A percentile compares a stretch with the other conserved stretches of the same genome.
phyloP scores from a whole-genome alignment of 2,329 filamentous ascomycete species.

The Arachnomyces sp. region DNA sequence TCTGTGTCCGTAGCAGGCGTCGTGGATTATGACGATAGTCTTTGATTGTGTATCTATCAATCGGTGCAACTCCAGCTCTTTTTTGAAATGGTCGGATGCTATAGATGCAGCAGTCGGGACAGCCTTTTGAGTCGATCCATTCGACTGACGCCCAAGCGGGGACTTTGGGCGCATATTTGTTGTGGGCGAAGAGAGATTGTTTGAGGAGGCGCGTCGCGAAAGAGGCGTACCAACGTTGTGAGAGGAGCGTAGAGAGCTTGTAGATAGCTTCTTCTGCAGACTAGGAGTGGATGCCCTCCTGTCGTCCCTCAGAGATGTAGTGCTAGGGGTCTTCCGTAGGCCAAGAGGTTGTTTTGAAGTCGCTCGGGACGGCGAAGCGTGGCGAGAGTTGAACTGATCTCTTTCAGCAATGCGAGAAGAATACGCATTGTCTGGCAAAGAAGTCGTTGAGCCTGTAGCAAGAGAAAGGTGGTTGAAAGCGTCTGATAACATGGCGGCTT shows the following conservation, averaged over 20 bases:
- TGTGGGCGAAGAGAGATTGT: constrained; percentile 17
- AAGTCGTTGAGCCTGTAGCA: constrained; percentile 2
- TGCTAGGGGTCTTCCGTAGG: constrained; percentile 26
- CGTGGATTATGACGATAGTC: constrained; percentile 79
- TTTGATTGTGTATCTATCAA: constrained; percentile 38
- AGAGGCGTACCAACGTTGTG: constrained; percentile 21
- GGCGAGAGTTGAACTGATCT: neutral
- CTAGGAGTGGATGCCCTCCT: constrained; percentile 25
- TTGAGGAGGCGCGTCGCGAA: constrained; percentile 28
- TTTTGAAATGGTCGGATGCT: constrained; percentile 60
- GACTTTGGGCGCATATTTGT: constrained; percentile 23
- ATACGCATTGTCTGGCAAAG: neutral
- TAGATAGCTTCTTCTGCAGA: constrained; percentile 32
- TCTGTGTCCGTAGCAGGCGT: constrained; percentile 89
- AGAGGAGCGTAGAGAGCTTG: constrained; percentile 29
- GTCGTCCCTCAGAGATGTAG: constrained; percentile 29
- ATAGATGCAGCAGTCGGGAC: constrained; percentile 46
- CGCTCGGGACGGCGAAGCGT: constrained; percentile 13
- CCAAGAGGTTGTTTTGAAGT: constrained; percentile 12
- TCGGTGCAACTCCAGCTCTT: constrained; percentile 59
- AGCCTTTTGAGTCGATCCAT: constrained; percentile 15
- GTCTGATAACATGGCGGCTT: neutral
- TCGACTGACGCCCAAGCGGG: constrained; percentile 12
- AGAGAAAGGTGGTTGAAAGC: constrained; percentile 6
- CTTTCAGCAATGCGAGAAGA: constrained; percentile 3